Evolutionary conservation across 495 filamentous ascomycete species (phyloP), one percentile per base, ranked within the genome.

Genomic region (Aspergillus ellipticus): DNA sequence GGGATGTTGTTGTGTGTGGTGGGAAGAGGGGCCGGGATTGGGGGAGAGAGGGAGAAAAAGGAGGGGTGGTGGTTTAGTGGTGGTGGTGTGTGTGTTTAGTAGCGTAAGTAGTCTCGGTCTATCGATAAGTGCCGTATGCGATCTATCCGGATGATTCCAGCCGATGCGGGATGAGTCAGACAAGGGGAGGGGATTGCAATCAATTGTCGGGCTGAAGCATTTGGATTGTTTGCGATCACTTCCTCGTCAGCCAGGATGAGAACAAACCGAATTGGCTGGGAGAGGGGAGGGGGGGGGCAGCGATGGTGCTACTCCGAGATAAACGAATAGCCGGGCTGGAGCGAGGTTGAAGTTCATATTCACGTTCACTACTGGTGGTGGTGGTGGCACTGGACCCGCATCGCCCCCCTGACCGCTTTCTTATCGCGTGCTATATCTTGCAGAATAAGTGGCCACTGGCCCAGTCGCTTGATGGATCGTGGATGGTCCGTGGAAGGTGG

Each of bases 341-440:
- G 43, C 8, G 16, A 22, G 28, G 46, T 26, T 15, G 13, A 35
- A 53, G 10, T 26, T 51, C 51, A 54, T 50, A 24, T 51, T 54
- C 46, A 13, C 31, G n/a, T n/a, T n/a, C n/a, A n/a, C n/a, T n/a
- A n/a, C n/a, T n/a, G n/a, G n/a, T n/a, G n/a, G n/a, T 33, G 31
- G 31, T 39, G 13, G 13, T 4, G 3, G 35, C 35, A 21, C 20
- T 17, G 10, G 24, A 46, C 55, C 57, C 57, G 57, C 57, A 60
- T 29, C 31, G n/a, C 51, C 11, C 45, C n/a, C 11, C 42, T 58
- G 50, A 58, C 57, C 53, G 57, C 57, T 55, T 60, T 59, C 53
- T 56, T 54, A 60, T 53, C 53, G 24, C 20, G 11, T 48, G 9
- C 6, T 20, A 22, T 47, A 47, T 47, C 22, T 19, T 17, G 42